Percentiles rank a stretch among this genome's conserved stretches.
Conservation (phyloP, 2,329 filamentous ascomycete genomes). For the Diaporthe longicolla region DNA sequence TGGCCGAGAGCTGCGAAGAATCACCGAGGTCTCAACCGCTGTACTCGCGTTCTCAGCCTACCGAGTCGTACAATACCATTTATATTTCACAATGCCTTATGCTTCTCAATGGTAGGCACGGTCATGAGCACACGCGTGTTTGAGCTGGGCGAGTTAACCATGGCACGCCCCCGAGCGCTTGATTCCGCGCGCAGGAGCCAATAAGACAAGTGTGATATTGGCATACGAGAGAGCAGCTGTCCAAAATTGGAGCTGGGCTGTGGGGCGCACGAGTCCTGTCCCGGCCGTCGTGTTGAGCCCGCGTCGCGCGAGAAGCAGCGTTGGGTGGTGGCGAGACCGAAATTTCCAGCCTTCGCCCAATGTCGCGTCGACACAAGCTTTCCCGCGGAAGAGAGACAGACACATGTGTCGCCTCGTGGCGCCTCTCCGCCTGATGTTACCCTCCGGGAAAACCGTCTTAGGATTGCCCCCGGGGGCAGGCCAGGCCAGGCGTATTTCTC, state of each 20-base stretch:
- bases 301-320: slow-evolving; percentile 1
- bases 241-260: not conserved
- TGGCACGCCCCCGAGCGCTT: slow-evolving; percentile 2
- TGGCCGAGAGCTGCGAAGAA: not conserved
- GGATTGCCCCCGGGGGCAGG: slow-evolving; percentile 10
- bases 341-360: slow-evolving; percentile 18
- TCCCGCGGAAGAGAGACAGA: not conserved
- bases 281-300: slow-evolving; percentile 15
- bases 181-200: slow-evolving; percentile 8
- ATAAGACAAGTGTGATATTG: slow-evolving; percentile 10
- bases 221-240: not conserved
- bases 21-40: not conserved
- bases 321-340: not conserved
- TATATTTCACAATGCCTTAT: slow-evolving; percentile 16
- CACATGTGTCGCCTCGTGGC: slow-evolving; percentile 1
- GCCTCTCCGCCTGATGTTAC: slow-evolving; percentile 16
- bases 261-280: not conserved
- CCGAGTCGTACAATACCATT: slow-evolving; percentile 24
- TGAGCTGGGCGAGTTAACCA: slow-evolving; percentile 15
- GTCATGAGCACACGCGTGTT: slow-evolving; percentile 5
- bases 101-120: slow-evolving; percentile 13
- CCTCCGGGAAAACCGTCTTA: not conserved
- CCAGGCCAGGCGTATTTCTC: not conserved
- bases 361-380: slow-evolving; percentile 2
- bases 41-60: slow-evolving; percentile 9